Base-by-base conservation (phyloP, 176 grass and related monocot species). In the Alloteropsis semialata region DNA sequence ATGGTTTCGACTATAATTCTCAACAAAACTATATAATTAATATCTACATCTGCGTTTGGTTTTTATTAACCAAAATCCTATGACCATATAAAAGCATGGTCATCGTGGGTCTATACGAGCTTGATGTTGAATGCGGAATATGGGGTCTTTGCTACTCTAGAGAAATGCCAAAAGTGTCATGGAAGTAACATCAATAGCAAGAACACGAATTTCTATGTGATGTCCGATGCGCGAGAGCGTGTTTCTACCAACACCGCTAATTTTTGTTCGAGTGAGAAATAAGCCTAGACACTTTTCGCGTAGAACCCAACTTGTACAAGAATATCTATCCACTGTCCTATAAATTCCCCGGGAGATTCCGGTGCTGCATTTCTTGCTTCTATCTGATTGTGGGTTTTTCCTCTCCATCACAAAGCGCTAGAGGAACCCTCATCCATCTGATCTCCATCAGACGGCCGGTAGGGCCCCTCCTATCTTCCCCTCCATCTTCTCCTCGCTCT, bases 401-500 rank as follows among this genome's bases (percentile, higher is more conserved):
- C 17, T 29, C 32, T 3, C 15, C 46, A 68, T 37, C 48, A 41
- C 33, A 55, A 59, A 76, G 39, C 10, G 1, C 9, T 37, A 10
- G 5, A 66, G 84, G 80, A 80, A 41, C 18, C 7, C 0, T 3
- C 51, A 44, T 41, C 69, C 82, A 3, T 81, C 43, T 5, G 42
- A 85, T 85, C 55, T 10, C 32, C 18, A 89, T 80, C 87, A 0
- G 24, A 81, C 76, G 87, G 82, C 33, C 3, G 2, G 4, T 0
- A 69, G 19, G 5, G 7, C 62, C 36, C 32, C 72, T 51, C 33
- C 36, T 71, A 87, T 82, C 72, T 18, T 18, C 36, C 49, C 16
- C 33, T 30, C 7, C 65, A n/a, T 39, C 78, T 46, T 21, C 51
- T 6, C 55, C 30, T 25, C 21, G 34, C 42, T 42, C 30, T 36